Evolutionary conservation across 345 rosid species (phyloP).

Genomic region (Rhodamnia rubescens): DNA sequence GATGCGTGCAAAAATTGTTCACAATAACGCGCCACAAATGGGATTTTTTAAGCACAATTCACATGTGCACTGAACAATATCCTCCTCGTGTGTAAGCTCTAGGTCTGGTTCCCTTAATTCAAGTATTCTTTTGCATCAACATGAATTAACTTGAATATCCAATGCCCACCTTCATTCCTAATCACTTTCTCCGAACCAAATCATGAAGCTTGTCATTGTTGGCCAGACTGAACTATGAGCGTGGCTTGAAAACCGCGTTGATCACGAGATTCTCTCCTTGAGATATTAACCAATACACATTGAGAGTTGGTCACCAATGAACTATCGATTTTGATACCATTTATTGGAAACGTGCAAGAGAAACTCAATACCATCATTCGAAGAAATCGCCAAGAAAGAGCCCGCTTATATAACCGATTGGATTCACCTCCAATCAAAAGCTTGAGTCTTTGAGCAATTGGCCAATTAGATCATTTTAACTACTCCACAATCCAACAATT

Average conservation of each 20-base stretch:
- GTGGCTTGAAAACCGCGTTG: too few species aligned
- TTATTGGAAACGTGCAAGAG: not conserved
- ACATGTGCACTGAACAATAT: too few species aligned
- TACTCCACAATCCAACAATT: not conserved
- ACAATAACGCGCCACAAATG: not conserved
- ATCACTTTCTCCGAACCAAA: not conserved
- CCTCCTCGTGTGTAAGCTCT: not conserved
- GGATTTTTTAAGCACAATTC: too few species aligned
- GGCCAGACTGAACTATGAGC: too few species aligned
- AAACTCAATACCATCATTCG: accelerated
- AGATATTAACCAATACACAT: not conserved
- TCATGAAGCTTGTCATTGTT: not conserved
- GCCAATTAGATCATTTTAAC: too few species aligned
- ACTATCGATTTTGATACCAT: not conserved
- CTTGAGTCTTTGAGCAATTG: too few species aligned
- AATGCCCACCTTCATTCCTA: not conserved
- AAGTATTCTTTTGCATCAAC: not conserved
- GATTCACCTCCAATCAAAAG: not conserved
- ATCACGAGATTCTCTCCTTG: too few species aligned
- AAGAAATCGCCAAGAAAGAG: not conserved
- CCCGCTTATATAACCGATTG: accelerated
- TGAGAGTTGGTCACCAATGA: not conserved
- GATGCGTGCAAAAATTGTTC: not conserved
- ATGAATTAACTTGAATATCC: not conserved
- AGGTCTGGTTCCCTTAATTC: not conserved